These are phyloP conservation scores for Ilyonectria destructans DNA, from an alignment of 2,329 filamentous ascomycete genomes.

Conservation along the genomic window DNA sequence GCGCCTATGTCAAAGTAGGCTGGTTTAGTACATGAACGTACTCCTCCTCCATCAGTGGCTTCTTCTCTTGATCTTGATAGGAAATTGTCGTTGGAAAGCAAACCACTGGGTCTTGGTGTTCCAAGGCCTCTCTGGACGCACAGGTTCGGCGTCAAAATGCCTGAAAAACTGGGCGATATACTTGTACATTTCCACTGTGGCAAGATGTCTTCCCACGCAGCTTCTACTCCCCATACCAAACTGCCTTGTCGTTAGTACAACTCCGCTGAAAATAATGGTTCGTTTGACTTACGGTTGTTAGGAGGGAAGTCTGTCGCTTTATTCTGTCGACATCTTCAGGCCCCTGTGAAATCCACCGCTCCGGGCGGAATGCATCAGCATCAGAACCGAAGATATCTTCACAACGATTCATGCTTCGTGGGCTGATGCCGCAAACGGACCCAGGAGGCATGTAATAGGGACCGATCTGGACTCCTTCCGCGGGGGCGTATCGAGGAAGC, in stretches of 20 bases:
- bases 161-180: constrained; percentile 35
- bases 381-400: constrained; percentile 23
- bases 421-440: constrained; percentile 10
- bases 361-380: constrained; percentile 23
- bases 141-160: constrained; percentile 19
- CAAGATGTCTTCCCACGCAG: constrained; percentile 30
- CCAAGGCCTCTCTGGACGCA: not conserved
- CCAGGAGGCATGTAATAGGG: constrained; percentile 26
- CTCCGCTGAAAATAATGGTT: not conserved
- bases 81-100: constrained; percentile 19
- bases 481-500: constrained; percentile 22
- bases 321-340: constrained; percentile 16
- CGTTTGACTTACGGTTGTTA: constrained; percentile 18
- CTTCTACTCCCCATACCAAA: constrained; percentile 36
- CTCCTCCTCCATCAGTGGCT: not conserved
- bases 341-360: constrained; percentile 16
- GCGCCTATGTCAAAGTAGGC: no score
- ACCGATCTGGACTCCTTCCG: constrained; percentile 10
- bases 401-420: constrained; percentile 21
- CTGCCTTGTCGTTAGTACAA: constrained; percentile 4
- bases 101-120: constrained; percentile 26
- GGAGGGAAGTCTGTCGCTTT: constrained; percentile 12
- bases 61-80: not conserved
- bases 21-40: no score
- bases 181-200: constrained; percentile 29